Conservation (phyloP, 306 rosid species). For the Trifolium fragiferum region DNA sequence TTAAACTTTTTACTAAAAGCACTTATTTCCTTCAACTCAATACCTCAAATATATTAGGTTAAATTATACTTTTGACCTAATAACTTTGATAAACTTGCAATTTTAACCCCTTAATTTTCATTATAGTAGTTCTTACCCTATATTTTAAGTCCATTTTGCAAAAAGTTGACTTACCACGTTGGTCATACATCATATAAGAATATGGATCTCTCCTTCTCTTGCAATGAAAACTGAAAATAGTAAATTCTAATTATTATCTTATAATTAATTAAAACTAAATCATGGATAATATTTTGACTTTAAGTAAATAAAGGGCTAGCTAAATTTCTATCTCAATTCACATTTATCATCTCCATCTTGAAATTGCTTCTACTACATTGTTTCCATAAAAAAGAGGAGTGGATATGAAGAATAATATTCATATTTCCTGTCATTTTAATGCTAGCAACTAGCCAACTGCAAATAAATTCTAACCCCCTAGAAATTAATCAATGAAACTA, state of each 20-base stretch:
- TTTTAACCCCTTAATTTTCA: no score
- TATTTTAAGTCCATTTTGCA: no score
- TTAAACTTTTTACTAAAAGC: no score
- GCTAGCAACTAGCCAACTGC: constrained; percentile 30
- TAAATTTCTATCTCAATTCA: constrained; percentile 1
- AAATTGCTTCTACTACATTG: constrained; percentile 24
- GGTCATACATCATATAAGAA: no score
- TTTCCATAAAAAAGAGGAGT: constrained; percentile 19
- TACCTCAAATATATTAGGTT: no score
- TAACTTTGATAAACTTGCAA: no score
- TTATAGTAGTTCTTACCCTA: no score
- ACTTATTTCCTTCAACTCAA: no score
- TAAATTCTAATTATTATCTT: background rate
- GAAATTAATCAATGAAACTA: constrained; percentile 17
- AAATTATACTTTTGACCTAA: no score
- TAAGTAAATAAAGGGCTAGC: background rate
- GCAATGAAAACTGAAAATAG: constrained; percentile 8
- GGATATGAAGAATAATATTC: background rate
- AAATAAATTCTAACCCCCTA: constrained; percentile 14
- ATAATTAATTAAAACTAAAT: background rate
- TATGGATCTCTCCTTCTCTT: no score
- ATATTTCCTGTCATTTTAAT: constrained; percentile 22
- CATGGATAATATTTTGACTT: constrained; percentile 22
- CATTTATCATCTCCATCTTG: constrained; percentile 10
- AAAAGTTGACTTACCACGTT: no score